Evolutionary conservation across 2,329 filamentous ascomycete species (phyloP), one percentile per base, ranked within the genome.

Genomic region (Parascedosporium putredinis): DNA sequence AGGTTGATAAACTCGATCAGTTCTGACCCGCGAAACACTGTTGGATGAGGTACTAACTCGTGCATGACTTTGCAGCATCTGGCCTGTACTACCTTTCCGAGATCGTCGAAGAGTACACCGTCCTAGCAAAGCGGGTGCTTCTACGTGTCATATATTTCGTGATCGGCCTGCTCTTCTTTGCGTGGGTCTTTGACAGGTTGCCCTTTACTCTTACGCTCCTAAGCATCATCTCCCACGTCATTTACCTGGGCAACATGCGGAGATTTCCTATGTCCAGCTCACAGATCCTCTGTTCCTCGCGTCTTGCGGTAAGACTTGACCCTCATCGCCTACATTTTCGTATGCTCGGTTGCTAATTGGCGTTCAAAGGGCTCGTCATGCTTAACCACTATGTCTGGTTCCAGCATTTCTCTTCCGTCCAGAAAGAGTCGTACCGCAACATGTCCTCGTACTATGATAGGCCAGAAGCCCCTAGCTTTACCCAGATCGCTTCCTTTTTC

Each of bases 31-130:
- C 9, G 2, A 3, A 24, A 44, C 16, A 44, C 31, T 23, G 9
- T n/a, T n/a, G n/a, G 16, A 38, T 25, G 29, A 36, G n/a, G 16
- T 16, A 4, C 16, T 20, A 27, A 18, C 29, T 42, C n/a, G 18
- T 25, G 16, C 25, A 23, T n/a, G 23, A 38, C 23, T 20, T 18
- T 47, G 27, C n/a, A 55, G 93, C 93, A 34, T 96, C 89, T n/a
- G 93, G 93, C 33, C 81, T 98, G 23, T 98, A 98, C 72, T 98
- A 98, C 66, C 84, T 98, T 49, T 96, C 91, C 22, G 93, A 98
- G 67, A 82, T 97, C 12, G 93, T 98, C 53, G 93, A 98, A 69
- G 93, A 98, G 67, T 91, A 98, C 64, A 96, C 91, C 3, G 91
- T 97, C 9, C 69, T 95, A 54, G 86, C 90, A 10, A 95, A 95